phyloP scores from a whole-genome alignment of 1,284 basidiomycete species.

The Cutaneotrichosporon sp. region DNA sequence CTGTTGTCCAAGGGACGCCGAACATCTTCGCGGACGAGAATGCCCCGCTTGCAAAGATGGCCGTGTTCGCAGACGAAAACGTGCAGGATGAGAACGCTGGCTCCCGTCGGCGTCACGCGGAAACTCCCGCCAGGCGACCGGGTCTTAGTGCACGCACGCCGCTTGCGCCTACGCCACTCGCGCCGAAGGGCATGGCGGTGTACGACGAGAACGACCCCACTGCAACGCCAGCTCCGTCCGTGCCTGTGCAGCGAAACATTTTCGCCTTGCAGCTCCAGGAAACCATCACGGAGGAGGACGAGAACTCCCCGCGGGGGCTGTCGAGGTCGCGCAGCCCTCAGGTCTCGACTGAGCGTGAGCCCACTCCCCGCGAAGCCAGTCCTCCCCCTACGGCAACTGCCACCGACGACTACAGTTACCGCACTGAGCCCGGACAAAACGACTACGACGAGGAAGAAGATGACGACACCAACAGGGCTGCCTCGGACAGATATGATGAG shows the following conservation, averaged over 20 bases:
- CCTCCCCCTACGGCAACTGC: too few species aligned
- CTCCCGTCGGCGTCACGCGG: constrained; percentile 21
- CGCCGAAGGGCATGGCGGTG: constrained; percentile 30
- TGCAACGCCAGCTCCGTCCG: constrained; percentile 14
- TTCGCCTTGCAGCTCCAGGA: constrained; percentile 9
- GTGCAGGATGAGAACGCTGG: constrained; percentile 7
- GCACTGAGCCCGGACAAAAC: constrained; percentile 6
- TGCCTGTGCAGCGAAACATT: constrained; percentile 11
- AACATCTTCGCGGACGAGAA: constrained; percentile 12
- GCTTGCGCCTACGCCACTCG: constrained; percentile 25
- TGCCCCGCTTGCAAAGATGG: background rate
- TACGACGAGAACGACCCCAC: constrained; percentile 29
- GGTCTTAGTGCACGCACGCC: constrained; percentile 21
- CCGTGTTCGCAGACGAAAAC: constrained; percentile 29
- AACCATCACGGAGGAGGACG: constrained; percentile 14
- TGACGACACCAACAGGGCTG: background rate
- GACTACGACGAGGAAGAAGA: constrained; percentile 6
- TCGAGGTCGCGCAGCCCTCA: too few species aligned
- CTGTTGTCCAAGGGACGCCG: constrained; percentile 1
- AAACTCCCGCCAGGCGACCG: constrained; percentile 41
- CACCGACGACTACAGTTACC: constrained; percentile 2
- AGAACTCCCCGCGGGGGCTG: constrained; percentile 1
- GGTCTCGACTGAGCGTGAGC: too few species aligned
- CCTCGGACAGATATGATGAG: constrained; percentile 8
- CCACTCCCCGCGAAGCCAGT: too few species aligned